Percentiles rank a stretch among this genome's conserved stretches.
Evolutionary conservation across 352 stramenopile genomes (phyloP).

Genomic region (Phytopythium aichiense): DNA sequence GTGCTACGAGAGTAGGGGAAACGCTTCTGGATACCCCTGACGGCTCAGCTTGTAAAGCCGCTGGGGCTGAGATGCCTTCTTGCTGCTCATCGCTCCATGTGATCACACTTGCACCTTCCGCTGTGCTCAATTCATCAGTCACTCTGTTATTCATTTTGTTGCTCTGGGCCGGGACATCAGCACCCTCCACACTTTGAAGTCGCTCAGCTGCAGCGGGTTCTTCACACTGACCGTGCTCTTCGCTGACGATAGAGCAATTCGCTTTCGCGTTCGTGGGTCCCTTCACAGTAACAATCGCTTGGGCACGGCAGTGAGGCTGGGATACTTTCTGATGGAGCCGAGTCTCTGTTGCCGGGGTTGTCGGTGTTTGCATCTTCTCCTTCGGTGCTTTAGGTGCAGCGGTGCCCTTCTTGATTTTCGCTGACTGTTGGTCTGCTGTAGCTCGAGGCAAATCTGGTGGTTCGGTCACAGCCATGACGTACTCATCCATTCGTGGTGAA

Average conservation of each 20-base stretch:
- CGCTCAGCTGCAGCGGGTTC: not conserved
- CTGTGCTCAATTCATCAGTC: not conserved
- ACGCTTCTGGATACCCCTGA: not conserved
- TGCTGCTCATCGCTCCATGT: not conserved
- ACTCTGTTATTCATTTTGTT: not conserved
- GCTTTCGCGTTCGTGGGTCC: not conserved
- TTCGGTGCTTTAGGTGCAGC: not conserved
- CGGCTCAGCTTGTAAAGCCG: not conserved
- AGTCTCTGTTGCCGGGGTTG: not conserved
- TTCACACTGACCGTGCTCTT: not conserved
- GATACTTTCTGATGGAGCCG: not conserved
- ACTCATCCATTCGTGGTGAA: not conserved
- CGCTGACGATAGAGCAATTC: not conserved
- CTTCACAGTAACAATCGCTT: not conserved
- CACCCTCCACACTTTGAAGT: not conserved
- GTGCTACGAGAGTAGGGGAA: not conserved
- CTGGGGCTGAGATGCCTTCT: not conserved
- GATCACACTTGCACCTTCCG: not conserved
- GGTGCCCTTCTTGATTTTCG: too few relatives aligned
- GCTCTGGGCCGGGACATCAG: not conserved
- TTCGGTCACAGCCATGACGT: not conserved
- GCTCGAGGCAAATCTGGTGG: not conserved
- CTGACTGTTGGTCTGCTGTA: not conserved
- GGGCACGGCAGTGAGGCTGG: too few relatives aligned
- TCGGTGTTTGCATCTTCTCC: not conserved